Evolutionary conservation across 352 stramenopile genomes (phyloP).

Genomic region (Pythium periplocum): DNA sequence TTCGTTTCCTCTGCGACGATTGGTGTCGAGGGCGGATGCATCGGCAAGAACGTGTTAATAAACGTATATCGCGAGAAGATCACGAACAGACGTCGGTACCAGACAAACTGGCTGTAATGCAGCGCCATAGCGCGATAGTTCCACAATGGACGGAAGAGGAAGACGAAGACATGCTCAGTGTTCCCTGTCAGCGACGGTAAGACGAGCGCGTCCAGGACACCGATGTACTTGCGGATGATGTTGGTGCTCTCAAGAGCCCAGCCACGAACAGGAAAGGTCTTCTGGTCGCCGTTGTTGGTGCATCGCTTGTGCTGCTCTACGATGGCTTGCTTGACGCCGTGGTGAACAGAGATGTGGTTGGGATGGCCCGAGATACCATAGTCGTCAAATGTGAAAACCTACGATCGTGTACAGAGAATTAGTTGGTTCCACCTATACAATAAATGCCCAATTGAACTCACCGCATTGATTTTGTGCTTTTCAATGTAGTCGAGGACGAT

Average conservation of each 20-base stretch:
- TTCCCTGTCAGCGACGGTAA: slow-evolving; percentile 27
- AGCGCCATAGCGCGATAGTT: slow-evolving; percentile 91
- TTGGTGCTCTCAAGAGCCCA: slow-evolving; percentile 71
- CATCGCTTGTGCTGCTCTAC: slow-evolving; percentile 38
- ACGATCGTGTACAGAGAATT: neutral
- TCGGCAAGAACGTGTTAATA: slow-evolving; percentile 82
- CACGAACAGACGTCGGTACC: slow-evolving; percentile 96
- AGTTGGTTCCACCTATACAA: neutral
- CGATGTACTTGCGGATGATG: slow-evolving; percentile 87
- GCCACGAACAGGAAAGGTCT: slow-evolving; percentile 23
- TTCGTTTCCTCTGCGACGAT: slow-evolving; percentile 9
- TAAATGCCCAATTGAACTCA: slow-evolving; percentile 17
- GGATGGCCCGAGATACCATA: slow-evolving; percentile 91
- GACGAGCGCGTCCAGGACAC: slow-evolving; percentile 65
- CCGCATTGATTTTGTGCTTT: slow-evolving; percentile 51
- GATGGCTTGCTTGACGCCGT: slow-evolving; percentile 47
- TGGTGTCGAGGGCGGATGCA: slow-evolving; percentile 10
- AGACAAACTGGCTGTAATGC: slow-evolving; percentile 94
- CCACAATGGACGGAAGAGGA: slow-evolving; percentile 51
- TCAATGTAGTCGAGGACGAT: slow-evolving; percentile 56
- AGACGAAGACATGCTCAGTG: slow-evolving; percentile 40
- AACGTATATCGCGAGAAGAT: slow-evolving; percentile 94
- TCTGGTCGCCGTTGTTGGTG: neutral
- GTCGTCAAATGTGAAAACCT: slow-evolving; percentile 94
- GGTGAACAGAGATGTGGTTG: slow-evolving; percentile 88